Evolutionary conservation across 371 early-diverging fungal species (phyloP).

Genomic region (Mortierella sp.): DNA sequence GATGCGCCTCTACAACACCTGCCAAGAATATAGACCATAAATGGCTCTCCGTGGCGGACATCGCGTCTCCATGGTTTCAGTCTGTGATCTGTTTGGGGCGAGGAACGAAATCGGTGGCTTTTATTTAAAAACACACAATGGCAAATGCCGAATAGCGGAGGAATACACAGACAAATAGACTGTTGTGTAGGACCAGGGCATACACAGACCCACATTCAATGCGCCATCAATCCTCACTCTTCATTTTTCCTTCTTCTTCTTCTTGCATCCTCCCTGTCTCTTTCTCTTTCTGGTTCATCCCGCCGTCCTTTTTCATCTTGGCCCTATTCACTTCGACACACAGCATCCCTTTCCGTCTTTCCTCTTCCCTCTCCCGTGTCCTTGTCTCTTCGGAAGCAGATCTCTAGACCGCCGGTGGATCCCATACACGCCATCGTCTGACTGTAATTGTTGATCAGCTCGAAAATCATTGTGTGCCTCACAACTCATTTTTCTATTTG

Average conservation of each 20-base stretch:
- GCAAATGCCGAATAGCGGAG: conserved; percentile 5
- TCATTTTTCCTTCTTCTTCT: neutral
- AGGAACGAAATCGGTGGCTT: too few relatives aligned
- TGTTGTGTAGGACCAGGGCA: conserved; percentile 12
- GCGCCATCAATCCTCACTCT: neutral
- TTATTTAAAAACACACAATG: too few relatives aligned
- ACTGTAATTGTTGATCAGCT: conserved; percentile 4
- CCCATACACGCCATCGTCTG: too few relatives aligned
- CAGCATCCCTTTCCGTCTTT: neutral
- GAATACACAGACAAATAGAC: too few relatives aligned
- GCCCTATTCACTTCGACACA: neutral
- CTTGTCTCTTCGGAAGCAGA: neutral
- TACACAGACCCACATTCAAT: neutral
- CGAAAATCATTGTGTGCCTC: neutral
- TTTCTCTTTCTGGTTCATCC: neutral
- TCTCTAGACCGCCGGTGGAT: neutral
- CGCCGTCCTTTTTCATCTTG: too few relatives aligned
- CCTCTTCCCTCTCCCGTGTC: neutral
- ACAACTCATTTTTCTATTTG: conserved; percentile 3
- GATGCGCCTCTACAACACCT: neutral
- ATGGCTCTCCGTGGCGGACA: neutral
- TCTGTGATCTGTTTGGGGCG: too few relatives aligned
- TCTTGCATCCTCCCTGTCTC: neutral
- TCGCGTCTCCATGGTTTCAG: too few relatives aligned
- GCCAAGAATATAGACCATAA: neutral